Conservation (phyloP, 2,329 filamentous ascomycete genomes). For the Alternaria arbusti region DNA sequence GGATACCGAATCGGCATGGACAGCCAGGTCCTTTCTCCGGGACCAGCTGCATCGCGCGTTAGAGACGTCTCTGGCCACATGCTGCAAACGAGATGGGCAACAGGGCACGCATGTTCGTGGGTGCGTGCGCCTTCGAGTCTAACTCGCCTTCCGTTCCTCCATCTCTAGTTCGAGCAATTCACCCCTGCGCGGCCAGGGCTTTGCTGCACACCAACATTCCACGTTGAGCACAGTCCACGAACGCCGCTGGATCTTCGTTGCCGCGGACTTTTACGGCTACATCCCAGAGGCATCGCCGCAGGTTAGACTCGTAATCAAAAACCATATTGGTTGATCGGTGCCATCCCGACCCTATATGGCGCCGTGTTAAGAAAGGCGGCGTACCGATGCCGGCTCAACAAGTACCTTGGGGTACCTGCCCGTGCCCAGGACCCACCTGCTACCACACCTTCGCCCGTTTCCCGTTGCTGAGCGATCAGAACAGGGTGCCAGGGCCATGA, state of each 20-base stretch:
- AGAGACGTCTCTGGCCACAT: constrained; percentile 43
- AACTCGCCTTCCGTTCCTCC: constrained; percentile 31
- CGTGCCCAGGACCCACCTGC: constrained; percentile 33
- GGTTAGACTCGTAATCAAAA: constrained; percentile 46
- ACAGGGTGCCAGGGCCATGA: constrained; percentile 31
- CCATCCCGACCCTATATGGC: constrained; percentile 40
- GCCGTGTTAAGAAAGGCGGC: constrained; percentile 28
- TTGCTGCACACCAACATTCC: constrained; percentile 42
- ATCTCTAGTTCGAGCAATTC: constrained; percentile 36
- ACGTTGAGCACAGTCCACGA: constrained; percentile 46
- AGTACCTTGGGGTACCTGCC: constrained; percentile 36
- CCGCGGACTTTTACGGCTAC: constrained; percentile 44
- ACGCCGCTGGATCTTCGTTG: constrained; percentile 44
- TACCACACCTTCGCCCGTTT: constrained; percentile 17
- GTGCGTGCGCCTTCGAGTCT: constrained; percentile 32
- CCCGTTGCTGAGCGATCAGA: constrained; percentile 38
- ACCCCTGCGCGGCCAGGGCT: constrained; percentile 29
- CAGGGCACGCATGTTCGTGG: constrained; percentile 32
- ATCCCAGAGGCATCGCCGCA: constrained; percentile 40
- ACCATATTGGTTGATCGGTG: constrained; percentile 48
- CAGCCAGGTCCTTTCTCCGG: constrained; percentile 39
- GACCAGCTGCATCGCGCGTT: constrained; percentile 45
- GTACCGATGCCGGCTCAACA: constrained; percentile 44
- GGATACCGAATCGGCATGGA: constrained; percentile 43
- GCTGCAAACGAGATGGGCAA: constrained; percentile 45